Evolutionary conservation across 1,139 yeast species (phyloP).

Genomic region (Saccharomyces hybrid): DNA sequence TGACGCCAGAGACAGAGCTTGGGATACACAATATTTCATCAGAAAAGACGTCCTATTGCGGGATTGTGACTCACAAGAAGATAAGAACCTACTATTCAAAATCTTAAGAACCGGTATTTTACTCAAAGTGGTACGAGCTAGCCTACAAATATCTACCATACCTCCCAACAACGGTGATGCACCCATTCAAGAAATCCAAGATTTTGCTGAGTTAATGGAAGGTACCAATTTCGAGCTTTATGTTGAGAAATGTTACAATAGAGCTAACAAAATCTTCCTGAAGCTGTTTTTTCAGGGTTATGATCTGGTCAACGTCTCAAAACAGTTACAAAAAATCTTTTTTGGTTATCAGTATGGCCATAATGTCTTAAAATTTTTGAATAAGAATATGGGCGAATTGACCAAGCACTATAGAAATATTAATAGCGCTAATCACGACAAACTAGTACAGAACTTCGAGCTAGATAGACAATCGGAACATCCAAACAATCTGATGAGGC

Average conservation of each 20-base stretch:
- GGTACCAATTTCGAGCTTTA: conserved; percentile 52
- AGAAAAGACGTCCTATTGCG: conserved; percentile 69
- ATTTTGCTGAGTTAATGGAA: conserved; percentile 38
- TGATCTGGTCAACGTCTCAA: conserved; percentile 41
- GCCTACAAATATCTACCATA: conserved; percentile 11
- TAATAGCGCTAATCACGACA: conserved; percentile 8
- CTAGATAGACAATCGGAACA: conserved; percentile 10
- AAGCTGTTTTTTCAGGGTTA: conserved; percentile 57
- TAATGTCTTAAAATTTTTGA: conserved; percentile 16
- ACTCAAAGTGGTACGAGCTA: conserved; percentile 46
- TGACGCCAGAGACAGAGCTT: conserved; percentile 61
- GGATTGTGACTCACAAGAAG: conserved; percentile 44
- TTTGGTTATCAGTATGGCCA: conserved; percentile 44
- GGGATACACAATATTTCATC: conserved; percentile 78
- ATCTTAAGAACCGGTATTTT: conserved; percentile 80
- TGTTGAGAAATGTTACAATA: conserved; percentile 53
- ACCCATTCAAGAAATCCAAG: not conserved
- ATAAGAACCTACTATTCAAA: conserved; percentile 34
- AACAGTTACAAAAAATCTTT: conserved; percentile 47
- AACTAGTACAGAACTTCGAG: conserved; percentile 23
- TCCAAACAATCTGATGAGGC: conserved; percentile 18
- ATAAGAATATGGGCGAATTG: conserved; percentile 21
- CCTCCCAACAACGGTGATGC: not conserved
- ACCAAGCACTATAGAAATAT: conserved; percentile 13
- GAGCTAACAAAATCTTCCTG: conserved; percentile 61